Evolutionary conservation across 495 filamentous ascomycete species (phyloP).

Genomic region (Podospora pseudocomata): DNA sequence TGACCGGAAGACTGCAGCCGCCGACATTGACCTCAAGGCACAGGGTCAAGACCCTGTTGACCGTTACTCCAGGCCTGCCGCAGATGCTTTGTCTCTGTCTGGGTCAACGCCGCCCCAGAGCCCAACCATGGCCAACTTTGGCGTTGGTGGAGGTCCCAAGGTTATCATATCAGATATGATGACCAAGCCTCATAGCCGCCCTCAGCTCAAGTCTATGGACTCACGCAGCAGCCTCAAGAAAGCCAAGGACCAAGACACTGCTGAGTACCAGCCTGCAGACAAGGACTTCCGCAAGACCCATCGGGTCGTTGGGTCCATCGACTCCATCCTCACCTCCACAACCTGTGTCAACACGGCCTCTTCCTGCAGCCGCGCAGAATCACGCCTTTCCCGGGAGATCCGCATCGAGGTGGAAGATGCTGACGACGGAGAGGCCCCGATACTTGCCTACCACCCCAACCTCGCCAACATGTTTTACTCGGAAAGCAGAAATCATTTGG

Average conservation of each 20-base stretch:
- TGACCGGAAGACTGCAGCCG: conserved; percentile 26
- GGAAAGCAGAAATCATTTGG: conserved; percentile 10
- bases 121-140: conserved; percentile 22
- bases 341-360: conserved; percentile 35
- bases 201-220: conserved; percentile 16
- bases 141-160: conserved; percentile 14
- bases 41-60: conserved; percentile 11
- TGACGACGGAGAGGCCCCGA: conserved; percentile 8
- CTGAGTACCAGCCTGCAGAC: conserved; percentile 10
- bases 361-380: conserved; percentile 32
- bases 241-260: conserved; percentile 5
- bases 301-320: conserved; percentile 32
- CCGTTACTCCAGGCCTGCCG: conserved; percentile 11
- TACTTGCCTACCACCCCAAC: conserved; percentile 1
- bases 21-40: conserved; percentile 11
- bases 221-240: conserved; percentile 8
- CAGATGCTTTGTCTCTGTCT: conserved; percentile 27
- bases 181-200: conserved; percentile 14
- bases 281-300: conserved; percentile 26
- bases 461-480: conserved; percentile 15
- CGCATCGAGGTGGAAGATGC: conserved; percentile 19
- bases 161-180: conserved; percentile 16
- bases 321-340: conserved; percentile 33
- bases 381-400: conserved; percentile 26
- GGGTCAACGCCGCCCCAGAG: conserved; percentile 32